These are phyloP conservation scores for Saturnispora dispora DNA, from an alignment of 805 yeast species.

Conservation along the genomic window DNA sequence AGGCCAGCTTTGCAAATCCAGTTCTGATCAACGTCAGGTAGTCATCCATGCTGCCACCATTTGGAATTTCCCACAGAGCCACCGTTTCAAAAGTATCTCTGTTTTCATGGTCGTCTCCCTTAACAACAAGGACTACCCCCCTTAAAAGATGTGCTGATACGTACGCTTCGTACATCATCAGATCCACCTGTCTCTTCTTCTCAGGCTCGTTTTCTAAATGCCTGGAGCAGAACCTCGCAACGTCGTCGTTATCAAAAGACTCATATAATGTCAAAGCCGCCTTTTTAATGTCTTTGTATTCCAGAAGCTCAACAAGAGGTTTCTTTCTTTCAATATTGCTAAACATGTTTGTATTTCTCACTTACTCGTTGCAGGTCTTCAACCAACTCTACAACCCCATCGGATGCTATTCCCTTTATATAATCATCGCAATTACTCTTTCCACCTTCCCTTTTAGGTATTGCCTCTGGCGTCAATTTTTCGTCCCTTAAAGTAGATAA, in stretches of 20 bases:
- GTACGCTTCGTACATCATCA: slow-evolving; percentile 41
- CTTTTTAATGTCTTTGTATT: slow-evolving; percentile 24
- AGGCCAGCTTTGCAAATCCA: slow-evolving; percentile 45
- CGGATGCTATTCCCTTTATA: background rate
- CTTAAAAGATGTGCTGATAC: slow-evolving; percentile 40
- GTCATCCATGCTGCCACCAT: slow-evolving; percentile 35
- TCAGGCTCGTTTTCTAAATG: slow-evolving; percentile 28
- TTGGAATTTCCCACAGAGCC: slow-evolving; percentile 45
- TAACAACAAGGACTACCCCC: slow-evolving; percentile 42
- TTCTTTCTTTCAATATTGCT: background rate
- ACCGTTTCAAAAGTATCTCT: slow-evolving; percentile 41
- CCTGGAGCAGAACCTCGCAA: slow-evolving; percentile 25
- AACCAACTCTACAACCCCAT: background rate
- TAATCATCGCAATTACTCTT: background rate
- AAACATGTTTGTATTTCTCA: background rate
- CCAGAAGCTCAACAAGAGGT: slow-evolving; percentile 23
- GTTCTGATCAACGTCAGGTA: slow-evolving; percentile 41
- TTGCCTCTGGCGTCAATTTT: background rate
- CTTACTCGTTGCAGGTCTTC: background rate
- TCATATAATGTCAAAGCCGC: slow-evolving; percentile 29
- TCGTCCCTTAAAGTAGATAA: background rate
- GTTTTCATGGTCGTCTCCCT: slow-evolving; percentile 31
- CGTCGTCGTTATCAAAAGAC: slow-evolving; percentile 29
- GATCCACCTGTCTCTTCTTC: slow-evolving; percentile 27
- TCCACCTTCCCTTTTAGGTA: slow-evolving; percentile 3